phyloP scores from a whole-genome alignment of 768 basidiomycete genomes.

The Paxillus rubicundulus region DNA sequence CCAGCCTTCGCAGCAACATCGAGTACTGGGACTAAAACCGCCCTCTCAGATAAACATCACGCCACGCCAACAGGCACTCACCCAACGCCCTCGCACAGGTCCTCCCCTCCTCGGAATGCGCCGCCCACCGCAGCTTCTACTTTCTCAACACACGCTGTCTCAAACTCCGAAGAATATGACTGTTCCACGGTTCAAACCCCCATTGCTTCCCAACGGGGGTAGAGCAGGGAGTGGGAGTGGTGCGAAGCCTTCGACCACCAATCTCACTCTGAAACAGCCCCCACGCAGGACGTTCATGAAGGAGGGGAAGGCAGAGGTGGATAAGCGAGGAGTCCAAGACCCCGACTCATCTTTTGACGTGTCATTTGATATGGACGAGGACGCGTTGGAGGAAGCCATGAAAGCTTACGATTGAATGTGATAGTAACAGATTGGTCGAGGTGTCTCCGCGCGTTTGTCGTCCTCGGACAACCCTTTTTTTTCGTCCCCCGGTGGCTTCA shows the following conservation, averaged over 20 bases:
- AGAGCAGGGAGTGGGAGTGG: not conserved
- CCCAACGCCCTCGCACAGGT: conserved; percentile 14
- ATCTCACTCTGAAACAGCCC: not conserved
- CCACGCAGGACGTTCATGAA: not conserved
- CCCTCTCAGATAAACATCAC: not conserved
- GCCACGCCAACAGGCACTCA: conserved; percentile 2
- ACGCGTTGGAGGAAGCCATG: conserved; percentile 32
- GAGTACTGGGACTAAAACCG: not conserved
- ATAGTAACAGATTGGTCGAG: no score
- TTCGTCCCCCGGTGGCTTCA: no score
- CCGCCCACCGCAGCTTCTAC: conserved; percentile 13
- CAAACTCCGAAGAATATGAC: conserved; percentile 16
- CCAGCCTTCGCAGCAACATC: not conserved
- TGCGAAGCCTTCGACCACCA: not conserved
- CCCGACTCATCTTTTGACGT: conserved; percentile 33
- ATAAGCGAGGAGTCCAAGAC: conserved; percentile 3
- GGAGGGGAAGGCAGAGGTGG: not conserved
- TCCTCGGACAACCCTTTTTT: no score
- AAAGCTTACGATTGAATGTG: conserved; percentile 26
- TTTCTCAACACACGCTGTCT: conserved; percentile 20
- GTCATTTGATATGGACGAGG: conserved; percentile 30
- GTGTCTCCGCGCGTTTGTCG: no score
- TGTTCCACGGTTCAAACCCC: conserved; percentile 30
- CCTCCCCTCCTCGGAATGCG: conserved; percentile 32
- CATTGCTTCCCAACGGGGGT: conserved; percentile 13